Evolutionary conservation across 1,139 yeast genomes (phyloP), one percentile per base, ranked within the genome.

Genomic region (Geotrichum phurueaensis): DNA sequence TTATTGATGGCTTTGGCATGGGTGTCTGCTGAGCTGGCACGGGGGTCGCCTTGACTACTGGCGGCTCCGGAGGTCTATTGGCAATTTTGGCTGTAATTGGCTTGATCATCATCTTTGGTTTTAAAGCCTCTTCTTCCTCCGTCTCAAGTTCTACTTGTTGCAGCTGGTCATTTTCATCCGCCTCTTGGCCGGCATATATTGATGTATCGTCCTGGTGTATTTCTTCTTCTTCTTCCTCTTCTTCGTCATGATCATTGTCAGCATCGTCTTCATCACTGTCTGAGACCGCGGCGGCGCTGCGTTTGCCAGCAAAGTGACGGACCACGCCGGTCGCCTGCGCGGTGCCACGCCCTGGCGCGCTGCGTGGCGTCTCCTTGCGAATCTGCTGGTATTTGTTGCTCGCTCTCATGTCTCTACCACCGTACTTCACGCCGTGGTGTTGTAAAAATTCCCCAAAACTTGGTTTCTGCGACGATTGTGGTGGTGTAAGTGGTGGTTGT

Each of bases 281-380:
- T 51, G 53, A 56, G 56, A 51, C 59, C 45, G 43, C 62, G 56
- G n/a, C 58, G 31, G 18, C 59, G 53, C 43, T 63, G 1, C 65
- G 66, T 59, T 63, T 62, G 5, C 71, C 71, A 0, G 70, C 67
- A 59, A 69, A 69, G 57, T 69, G 65, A 36, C 71, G 60, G 15
- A 56, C 63, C 10, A 51, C 31, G 20, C 54, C 45, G 20, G 54
- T 9, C 23, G 47, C 3, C 27, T 52, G 36, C 29, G 27, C 27
- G 2, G n/a, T 13, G 12, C 10, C 20, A n/a, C 47, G 18, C 5
- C 47, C 20, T 22, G 20, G 9, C 9, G 47, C 9, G 47, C n/a
- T 39, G 47, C 47, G 47, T 18, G 47, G 47, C 47, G 22, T 10
- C n/a, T 39, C 47, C 47, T 39, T 39, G 20, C 47, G 47, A 18